Base-by-base conservation (phyloP, 495 filamentous ascomycete species). In the Penicillium egyptiacum region DNA sequence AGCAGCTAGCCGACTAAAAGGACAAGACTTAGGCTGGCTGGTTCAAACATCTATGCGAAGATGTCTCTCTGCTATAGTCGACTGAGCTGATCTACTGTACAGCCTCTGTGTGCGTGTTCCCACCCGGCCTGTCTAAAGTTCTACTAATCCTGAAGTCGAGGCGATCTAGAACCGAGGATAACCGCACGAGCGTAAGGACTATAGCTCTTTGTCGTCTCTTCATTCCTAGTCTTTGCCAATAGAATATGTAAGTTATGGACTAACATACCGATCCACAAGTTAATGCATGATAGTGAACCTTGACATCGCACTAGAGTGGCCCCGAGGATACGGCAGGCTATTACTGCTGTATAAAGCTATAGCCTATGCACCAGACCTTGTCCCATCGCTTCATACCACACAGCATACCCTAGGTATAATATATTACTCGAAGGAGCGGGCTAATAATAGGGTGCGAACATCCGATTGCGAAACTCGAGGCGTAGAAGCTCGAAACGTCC, bases 231-330 rank as follows among this genome's bases (percentile, higher is more conserved):
- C 4, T 20, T 43, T n/a, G n/a, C 40, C 40, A 43, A n/a, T n/a
- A 1, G 40, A 19, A 8, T 2, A 43, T 43, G 19, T 43, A 4
- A 43, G 40, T 43, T 3, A 43, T 43, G 40, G 3, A 43, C 3
- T 43, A 43, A 8, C 6, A 7, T 8, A 5, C 14, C 16, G 8
- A 31, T 48, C 45, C 31, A 30, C 16, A 48, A 48, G 45, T 25
- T 26, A 46, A 46, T 46, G 11, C n/a, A 30, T 28, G 43, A 46
- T 14, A 46, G 43, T 46, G 23, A 46, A 30, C 35, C 23, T 46
- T 28, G 23, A 46, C 23, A 46, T 46, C 43, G 43, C 43, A 46
- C 26, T 11, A 44, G 17, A 30, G 28, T 30, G 20, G 19, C 26
- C 25, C 45, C 3, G 9, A 48, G 45, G n/a, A 28, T 17, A 19